Evolutionary conservation across 805 yeast genomes (phyloP).

Genomic region (Candida nitratophila): DNA sequence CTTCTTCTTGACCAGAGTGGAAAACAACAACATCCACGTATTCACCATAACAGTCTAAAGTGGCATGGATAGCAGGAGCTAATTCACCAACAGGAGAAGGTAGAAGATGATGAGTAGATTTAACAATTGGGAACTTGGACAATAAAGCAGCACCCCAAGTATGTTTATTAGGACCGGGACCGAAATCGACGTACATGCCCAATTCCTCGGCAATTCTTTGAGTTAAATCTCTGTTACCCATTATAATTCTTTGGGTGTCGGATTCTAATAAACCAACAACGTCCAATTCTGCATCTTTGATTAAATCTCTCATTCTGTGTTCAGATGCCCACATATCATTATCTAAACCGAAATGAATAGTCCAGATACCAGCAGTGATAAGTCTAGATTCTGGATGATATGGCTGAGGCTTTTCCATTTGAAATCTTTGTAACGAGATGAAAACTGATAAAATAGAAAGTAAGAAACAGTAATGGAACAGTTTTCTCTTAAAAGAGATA

Average conservation of each 20-base stretch:
- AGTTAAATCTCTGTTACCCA: conserved; percentile 93
- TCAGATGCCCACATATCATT: conserved; percentile 98
- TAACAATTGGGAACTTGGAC: conserved; percentile 89
- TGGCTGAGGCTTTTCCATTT: conserved; percentile 56
- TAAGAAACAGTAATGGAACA: conserved; percentile 21
- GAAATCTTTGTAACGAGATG: conserved; percentile 50
- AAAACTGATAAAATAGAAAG: conserved; percentile 40
- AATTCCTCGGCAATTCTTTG: conserved; percentile 87
- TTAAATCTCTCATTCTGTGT: conserved; percentile 76
- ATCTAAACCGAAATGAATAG: conserved; percentile 94
- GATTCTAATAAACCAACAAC: conserved; percentile 86
- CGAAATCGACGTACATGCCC: conserved; percentile 92
- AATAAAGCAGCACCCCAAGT: conserved; percentile 96
- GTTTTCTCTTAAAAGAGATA: conserved; percentile 7
- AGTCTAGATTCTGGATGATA: conserved; percentile 62
- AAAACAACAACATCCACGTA: conserved; percentile 88
- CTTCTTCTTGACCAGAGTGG: conserved; percentile 98
- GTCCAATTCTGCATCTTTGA: conserved; percentile 82
- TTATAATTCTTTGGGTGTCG: conserved; percentile 88
- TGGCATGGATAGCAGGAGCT: conserved; percentile 97
- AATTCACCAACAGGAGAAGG: conserved; percentile 98
- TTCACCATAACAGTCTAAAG: conserved; percentile 84
- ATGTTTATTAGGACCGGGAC: conserved; percentile 97
- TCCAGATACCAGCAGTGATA: conserved; percentile 96
- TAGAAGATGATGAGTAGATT: conserved; percentile 82